phyloP scores from a whole-genome alignment of 495 filamentous ascomycete species.

The Chaetomidium leptoderma region DNA sequence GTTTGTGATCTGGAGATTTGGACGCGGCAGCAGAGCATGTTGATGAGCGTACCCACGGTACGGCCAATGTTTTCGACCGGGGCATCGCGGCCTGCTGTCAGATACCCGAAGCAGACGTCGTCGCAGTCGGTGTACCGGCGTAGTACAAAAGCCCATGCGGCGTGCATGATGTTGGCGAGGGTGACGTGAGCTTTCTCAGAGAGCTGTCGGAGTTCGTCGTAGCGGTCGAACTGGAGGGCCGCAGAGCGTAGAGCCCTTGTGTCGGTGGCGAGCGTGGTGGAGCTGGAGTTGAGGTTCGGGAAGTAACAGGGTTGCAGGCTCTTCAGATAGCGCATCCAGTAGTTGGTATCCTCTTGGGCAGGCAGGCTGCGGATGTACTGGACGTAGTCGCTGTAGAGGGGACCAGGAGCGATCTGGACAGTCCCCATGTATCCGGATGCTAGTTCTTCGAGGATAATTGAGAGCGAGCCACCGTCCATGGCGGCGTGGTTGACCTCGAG shows the following conservation, averaged over 20 bases:
- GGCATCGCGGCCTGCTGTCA: constrained; percentile 47
- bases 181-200: constrained; percentile 23
- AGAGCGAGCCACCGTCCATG: constrained; percentile 33
- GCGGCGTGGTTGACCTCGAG: constrained; percentile 29
- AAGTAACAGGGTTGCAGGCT: constrained; percentile 51
- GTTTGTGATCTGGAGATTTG: constrained; percentile 20
- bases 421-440: constrained; percentile 43
- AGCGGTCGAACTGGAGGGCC: constrained; percentile 21
- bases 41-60: constrained; percentile 52
- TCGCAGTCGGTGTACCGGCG: constrained; percentile 32
- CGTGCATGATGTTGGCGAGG: constrained; percentile 35
- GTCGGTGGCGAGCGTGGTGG: neutral
- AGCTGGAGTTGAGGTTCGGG: constrained; percentile 29
- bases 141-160: constrained; percentile 40
- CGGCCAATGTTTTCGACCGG: constrained; percentile 42
- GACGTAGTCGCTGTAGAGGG: constrained; percentile 55
- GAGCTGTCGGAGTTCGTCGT: constrained; percentile 21
- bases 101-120: constrained; percentile 52
- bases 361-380: constrained; percentile 40
- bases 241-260: constrained; percentile 4
- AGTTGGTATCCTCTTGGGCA: constrained; percentile 41
- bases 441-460: constrained; percentile 32
- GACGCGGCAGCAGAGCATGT: constrained; percentile 55
- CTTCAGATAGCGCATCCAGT: constrained; percentile 51
- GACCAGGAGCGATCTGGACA: constrained; percentile 30